Conservation (phyloP, 352 stramenopile species). For the Saprolegnia diclina region DNA sequence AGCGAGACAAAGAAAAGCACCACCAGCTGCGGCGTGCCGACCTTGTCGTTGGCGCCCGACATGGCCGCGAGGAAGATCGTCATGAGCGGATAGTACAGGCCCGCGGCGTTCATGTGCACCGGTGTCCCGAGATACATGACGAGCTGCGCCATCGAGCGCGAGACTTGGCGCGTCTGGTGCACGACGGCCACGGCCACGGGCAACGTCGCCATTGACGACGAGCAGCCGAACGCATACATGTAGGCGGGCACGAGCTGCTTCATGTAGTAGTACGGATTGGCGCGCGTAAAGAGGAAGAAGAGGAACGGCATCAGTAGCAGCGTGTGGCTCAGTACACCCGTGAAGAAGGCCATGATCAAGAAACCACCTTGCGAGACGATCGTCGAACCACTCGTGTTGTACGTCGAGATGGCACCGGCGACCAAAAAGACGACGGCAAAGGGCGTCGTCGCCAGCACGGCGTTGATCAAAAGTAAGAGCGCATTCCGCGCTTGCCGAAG, state of each 20-base stretch:
- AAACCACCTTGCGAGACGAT: too few relatives aligned
- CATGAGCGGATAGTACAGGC: constrained; percentile 28
- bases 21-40: constrained; percentile 41
- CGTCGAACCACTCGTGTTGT: constrained; percentile 28
- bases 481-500: constrained; percentile 53
- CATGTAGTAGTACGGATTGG: constrained; percentile 71
- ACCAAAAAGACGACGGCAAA: constrained; percentile 62
- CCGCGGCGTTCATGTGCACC: constrained; percentile 35
- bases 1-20: constrained; percentile 40
- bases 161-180: constrained; percentile 30
- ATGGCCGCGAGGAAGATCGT: constrained; percentile 32
- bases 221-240: constrained; percentile 60
- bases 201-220: constrained; percentile 67
- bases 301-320: constrained; percentile 51
- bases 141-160: constrained; percentile 31
- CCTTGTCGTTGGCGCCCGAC: constrained; percentile 45
- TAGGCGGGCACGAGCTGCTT: constrained; percentile 58
- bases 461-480: constrained; percentile 65
- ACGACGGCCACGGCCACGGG: constrained; percentile 60
- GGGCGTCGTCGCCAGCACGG: constrained; percentile 60
- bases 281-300: constrained; percentile 46
- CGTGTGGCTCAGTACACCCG: constrained; percentile 37
- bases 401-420: constrained; percentile 43
- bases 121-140: constrained; percentile 36
- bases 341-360: too few relatives aligned